Conservation (phyloP, 176 grass and related monocot species). For the Lolium rigidum region DNA sequence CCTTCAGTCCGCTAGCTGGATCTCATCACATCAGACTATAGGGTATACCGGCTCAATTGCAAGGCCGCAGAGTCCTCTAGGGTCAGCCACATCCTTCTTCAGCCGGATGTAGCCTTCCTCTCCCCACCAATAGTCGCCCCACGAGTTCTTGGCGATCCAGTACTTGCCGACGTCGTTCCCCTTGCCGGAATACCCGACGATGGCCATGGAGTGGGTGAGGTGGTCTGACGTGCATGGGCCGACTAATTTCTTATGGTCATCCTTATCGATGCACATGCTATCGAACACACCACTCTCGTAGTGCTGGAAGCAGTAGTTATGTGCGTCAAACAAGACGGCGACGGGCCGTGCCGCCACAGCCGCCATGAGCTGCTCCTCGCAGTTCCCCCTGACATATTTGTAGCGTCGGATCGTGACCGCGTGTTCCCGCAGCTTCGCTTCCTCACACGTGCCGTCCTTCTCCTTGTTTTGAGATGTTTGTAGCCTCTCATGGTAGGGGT, state of each 20-base stretch:
- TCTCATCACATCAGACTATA: neutral
- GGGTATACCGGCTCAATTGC: neutral
- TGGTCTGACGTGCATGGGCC: neutral
- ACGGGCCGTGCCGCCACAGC: neutral
- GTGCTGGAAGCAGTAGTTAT: neutral
- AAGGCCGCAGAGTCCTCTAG: neutral
- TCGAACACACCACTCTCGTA: neutral
- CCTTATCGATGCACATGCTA: neutral
- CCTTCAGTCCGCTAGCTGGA: no score
- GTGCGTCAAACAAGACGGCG: neutral
- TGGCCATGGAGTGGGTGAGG: neutral
- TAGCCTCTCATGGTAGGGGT: neutral
- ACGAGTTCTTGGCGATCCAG: neutral
- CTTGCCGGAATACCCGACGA: neutral
- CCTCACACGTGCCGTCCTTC: neutral
- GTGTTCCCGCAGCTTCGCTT: neutral
- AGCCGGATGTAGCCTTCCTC: neutral
- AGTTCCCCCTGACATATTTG: neutral
- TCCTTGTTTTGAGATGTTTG: neutral
- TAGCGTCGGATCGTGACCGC: neutral
- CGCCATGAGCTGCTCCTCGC: neutral
- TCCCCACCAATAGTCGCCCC: neutral
- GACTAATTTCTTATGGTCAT: neutral
- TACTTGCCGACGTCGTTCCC: neutral
- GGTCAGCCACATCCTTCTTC: neutral